phyloP scores from a whole-genome alignment of 1,139 yeast species.

The Magnusiomyces suaveolens region DNA sequence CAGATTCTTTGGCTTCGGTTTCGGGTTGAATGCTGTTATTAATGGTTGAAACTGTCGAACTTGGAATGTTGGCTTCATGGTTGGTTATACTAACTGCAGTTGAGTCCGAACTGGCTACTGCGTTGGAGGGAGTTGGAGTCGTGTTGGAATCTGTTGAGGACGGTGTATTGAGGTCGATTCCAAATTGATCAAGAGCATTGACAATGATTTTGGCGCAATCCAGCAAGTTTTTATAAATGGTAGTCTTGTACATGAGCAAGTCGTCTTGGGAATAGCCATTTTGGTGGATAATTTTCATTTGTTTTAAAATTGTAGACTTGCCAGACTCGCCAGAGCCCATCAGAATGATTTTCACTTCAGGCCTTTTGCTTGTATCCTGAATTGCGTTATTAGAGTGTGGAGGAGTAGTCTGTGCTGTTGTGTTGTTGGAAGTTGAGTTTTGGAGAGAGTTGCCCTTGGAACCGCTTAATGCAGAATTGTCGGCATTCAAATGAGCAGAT shows the following conservation, averaged over 20 bases:
- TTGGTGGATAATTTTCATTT: slow-evolving; percentile 66
- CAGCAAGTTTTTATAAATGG: slow-evolving; percentile 54
- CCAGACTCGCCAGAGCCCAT: slow-evolving; percentile 73
- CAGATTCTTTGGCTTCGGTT: background rate
- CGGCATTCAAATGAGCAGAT: background rate
- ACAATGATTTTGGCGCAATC: slow-evolving; percentile 55
- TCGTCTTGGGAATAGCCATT: slow-evolving; percentile 58
- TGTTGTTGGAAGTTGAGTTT: background rate
- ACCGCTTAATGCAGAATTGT: background rate
- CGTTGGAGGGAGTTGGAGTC: no score
- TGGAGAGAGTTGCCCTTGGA: background rate
- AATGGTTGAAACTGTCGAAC: background rate
- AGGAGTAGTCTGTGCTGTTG: background rate
- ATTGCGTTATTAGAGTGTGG: background rate
- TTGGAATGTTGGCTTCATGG: background rate
- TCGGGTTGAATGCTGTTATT: background rate
- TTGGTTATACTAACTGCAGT: background rate
- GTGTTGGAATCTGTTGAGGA: no score
- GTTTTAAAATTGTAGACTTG: slow-evolving; percentile 64
- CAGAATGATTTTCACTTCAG: slow-evolving; percentile 49
- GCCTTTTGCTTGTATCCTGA: background rate
- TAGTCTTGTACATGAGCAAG: slow-evolving; percentile 52
- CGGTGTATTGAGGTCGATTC: slow-evolving; percentile 3
- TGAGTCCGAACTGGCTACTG: background rate
- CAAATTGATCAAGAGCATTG: slow-evolving; percentile 39